Evolutionary conservation across 306 rosid genomes (phyloP), one percentile per base, ranked within the genome.

Genomic region (Prunus dulcis): DNA sequence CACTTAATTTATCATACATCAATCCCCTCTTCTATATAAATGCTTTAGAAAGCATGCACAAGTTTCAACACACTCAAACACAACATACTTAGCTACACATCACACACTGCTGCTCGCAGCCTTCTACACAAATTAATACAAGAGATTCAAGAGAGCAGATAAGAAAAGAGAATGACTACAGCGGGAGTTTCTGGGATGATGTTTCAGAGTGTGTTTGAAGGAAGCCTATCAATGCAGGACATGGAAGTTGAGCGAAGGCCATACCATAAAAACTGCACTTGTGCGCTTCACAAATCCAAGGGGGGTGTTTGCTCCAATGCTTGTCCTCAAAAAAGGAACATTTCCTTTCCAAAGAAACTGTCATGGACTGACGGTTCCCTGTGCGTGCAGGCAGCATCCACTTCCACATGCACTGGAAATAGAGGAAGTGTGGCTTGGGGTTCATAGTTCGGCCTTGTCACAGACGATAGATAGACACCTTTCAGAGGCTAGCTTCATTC

Each of bases 181-280:
- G 45, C 61, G 19, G 81, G 86, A 18, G 88, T 87, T 73, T 72
- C 76, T 38, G 72, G 83, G 13, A 79, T 78, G 79, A 62, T 86
- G 87, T 34, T 78, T 71, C 70, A 72, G 80, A 66, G 85, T 72
- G 87, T 88, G 22, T 88, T 80, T 83, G 85, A 86, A 79, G 94
- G 89, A 83, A 83, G 92, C 67, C 73, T 89, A 30, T 82, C 88
- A 43, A 20, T 80, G 75, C 71, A 74, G 63, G 92, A 89, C 76
- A 84, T 14, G 43, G 86, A 80, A 30, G 65, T 86, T 28, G 87
- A 86, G 30, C 8, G 88, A 55, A 90, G 94, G 71, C 94, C 97
- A 41, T 89, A 91, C 84, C 97, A 81, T 63, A 76, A 77, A 30
- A 76, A 81, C 71, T 81, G 78, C 72, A 22, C 34, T 7, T 81